Evolutionary conservation across 2,329 filamentous ascomycete species (phyloP).

Genomic region (Stachybotrys echinatus): DNA sequence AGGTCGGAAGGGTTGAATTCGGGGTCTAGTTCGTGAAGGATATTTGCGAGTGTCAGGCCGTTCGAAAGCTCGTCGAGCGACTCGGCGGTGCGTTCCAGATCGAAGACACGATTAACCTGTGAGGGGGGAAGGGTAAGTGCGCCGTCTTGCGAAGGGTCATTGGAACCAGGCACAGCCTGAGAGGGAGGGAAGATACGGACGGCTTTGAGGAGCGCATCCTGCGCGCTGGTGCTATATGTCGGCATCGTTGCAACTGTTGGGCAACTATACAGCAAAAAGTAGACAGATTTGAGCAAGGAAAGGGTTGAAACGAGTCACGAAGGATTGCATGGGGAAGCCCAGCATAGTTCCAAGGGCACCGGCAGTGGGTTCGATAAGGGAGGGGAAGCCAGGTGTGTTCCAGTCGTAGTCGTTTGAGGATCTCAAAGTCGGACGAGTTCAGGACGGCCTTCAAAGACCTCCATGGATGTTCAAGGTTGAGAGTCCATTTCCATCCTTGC

Average conservation of each 20-base stretch:
- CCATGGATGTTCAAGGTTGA: background rate
- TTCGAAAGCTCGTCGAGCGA: constrained; percentile 49
- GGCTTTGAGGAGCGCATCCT: constrained; percentile 52
- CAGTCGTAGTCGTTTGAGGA: background rate
- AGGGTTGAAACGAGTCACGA: background rate
- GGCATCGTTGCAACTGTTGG: constrained; percentile 23
- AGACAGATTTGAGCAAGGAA: background rate
- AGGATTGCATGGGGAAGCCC: background rate
- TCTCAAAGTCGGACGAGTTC: background rate
- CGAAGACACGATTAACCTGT: constrained; percentile 34
- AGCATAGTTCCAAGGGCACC: background rate
- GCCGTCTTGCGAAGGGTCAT: background rate
- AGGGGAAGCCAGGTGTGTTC: background rate
- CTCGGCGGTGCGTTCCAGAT: constrained; percentile 38
- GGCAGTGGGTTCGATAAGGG: background rate
- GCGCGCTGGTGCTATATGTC: constrained; percentile 34
- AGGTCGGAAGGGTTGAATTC: constrained; percentile 51
- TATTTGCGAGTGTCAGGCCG: constrained; percentile 47
- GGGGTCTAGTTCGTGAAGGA: constrained; percentile 53
- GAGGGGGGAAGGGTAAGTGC: constrained; percentile 1
- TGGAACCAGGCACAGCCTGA: constrained; percentile 7
- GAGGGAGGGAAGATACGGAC: constrained; percentile 26
- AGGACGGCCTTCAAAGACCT: background rate
- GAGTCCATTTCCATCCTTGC: background rate
- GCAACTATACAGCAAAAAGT: background rate